These are phyloP conservation scores for Pythium angustatum DNA, from an alignment of 352 stramenopile species.

Conservation along the genomic window DNA sequence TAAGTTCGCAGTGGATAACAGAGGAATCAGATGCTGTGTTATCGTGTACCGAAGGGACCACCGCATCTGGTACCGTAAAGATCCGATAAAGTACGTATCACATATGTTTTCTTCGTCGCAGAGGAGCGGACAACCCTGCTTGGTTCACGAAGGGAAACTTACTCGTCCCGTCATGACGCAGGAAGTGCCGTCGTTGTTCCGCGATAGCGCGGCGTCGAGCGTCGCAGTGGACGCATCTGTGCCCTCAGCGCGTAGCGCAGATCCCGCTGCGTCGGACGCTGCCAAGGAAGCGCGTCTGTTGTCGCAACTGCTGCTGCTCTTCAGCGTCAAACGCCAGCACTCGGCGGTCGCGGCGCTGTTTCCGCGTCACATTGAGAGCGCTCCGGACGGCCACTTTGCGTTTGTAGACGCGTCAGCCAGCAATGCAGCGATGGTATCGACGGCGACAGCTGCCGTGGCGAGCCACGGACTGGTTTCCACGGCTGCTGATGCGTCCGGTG, in stretches of 20 bases:
- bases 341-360: conserved; percentile 28
- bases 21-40: too few species aligned
- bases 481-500: conserved; percentile 1
- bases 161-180: too few species aligned
- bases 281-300: conserved; percentile 42
- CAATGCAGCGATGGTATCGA: not conserved
- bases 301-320: conserved; percentile 45
- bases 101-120: too few species aligned
- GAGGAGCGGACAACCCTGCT: not conserved
- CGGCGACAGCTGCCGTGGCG: conserved; percentile 2
- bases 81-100: too few species aligned
- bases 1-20: too few species aligned
- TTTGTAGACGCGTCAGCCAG: conserved; percentile 4
- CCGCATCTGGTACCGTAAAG: too few species aligned
- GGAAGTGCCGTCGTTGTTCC: conserved; percentile 27
- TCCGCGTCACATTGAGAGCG: conserved; percentile 22
- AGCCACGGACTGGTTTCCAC: conserved; percentile 21
- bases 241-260: conserved; percentile 11
- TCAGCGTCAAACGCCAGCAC: conserved; percentile 36
- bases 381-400: conserved; percentile 16
- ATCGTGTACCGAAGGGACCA: too few species aligned
- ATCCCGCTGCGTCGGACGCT: conserved; percentile 20
- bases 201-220: conserved; percentile 21
- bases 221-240: not conserved
- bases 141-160: too few species aligned